Conservation (phyloP, 2,329 filamentous ascomycete genomes). For the Penicillium nordicum region DNA sequence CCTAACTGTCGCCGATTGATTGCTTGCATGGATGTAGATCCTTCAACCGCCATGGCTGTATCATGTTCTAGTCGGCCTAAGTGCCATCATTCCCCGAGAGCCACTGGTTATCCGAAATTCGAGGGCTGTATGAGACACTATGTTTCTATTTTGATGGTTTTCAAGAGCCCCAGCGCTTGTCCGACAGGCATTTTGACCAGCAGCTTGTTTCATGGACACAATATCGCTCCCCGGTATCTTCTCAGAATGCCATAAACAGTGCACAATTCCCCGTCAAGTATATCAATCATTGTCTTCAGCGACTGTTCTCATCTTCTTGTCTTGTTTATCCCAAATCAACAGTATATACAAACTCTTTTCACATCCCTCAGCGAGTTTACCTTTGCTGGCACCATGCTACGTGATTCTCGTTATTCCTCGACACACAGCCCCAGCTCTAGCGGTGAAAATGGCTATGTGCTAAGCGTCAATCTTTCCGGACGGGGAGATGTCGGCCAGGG, state of each 20-base stretch:
- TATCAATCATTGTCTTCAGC: background rate
- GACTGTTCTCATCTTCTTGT: background rate
- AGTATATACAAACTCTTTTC: background rate
- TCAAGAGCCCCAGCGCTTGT: background rate
- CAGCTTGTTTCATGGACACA: background rate
- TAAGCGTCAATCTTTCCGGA: background rate
- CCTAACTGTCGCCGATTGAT: background rate
- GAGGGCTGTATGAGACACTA: background rate
- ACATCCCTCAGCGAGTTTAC: background rate
- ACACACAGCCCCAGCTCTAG: background rate
- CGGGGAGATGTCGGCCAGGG: background rate
- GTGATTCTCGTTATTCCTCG: background rate
- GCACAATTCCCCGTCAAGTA: background rate
- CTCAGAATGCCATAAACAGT: background rate
- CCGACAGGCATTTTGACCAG: background rate
- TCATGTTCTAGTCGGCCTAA: background rate
- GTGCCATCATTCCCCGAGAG: background rate
- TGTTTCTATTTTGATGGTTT: background rate
- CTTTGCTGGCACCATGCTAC: background rate
- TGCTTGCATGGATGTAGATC: background rate
- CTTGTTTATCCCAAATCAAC: background rate
- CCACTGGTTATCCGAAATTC: background rate
- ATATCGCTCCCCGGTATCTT: background rate
- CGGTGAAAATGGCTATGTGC: background rate
- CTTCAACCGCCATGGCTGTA: background rate